Conservation (phyloP, 2,329 filamentous ascomycete species). For the Claviceps paspali region DNA sequence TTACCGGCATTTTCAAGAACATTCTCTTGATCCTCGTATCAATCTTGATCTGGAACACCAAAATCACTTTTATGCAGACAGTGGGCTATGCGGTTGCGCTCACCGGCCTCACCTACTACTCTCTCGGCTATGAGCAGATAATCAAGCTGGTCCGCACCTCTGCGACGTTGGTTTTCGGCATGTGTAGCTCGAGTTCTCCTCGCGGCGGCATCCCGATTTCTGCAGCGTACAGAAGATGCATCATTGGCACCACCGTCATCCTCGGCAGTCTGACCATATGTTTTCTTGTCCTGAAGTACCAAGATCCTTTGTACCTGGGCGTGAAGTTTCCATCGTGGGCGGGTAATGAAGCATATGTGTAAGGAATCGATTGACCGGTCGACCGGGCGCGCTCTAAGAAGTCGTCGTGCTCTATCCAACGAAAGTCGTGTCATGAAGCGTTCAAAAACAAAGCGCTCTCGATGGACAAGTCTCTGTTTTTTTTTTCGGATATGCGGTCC, state of each 20-base stretch:
- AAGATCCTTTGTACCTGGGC: conserved; percentile 2
- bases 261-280: conserved; percentile 8
- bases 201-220: conserved; percentile 5
- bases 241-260: conserved; percentile 7
- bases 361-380: too few species aligned
- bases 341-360: too few species aligned
- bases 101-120: conserved; percentile 34
- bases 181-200: conserved; percentile 10
- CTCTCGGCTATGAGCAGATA: conserved; percentile 23
- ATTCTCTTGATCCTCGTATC: conserved; percentile 67
- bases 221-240: conserved; percentile 5
- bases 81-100: conserved; percentile 64
- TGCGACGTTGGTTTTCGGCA: conserved; percentile 11
- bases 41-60: conserved; percentile 63
- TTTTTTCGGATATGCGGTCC: too few species aligned
- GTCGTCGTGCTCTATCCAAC: too few species aligned
- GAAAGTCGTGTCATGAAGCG: too few species aligned
- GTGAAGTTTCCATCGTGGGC: conserved; percentile 4
- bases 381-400: too few species aligned
- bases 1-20: conserved; percentile 77
- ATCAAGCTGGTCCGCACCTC: conserved; percentile 10
- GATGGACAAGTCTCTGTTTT: too few species aligned
- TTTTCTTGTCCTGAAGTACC: conserved; percentile 6
- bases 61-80: conserved; percentile 54
- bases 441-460: too few species aligned